A percentile compares a stretch with the other conserved stretches of the same genome.
These are phyloP conservation scores for Fusarium albidum DNA, from an alignment of 2,329 filamentous ascomycete genomes.

Conservation along the genomic window DNA sequence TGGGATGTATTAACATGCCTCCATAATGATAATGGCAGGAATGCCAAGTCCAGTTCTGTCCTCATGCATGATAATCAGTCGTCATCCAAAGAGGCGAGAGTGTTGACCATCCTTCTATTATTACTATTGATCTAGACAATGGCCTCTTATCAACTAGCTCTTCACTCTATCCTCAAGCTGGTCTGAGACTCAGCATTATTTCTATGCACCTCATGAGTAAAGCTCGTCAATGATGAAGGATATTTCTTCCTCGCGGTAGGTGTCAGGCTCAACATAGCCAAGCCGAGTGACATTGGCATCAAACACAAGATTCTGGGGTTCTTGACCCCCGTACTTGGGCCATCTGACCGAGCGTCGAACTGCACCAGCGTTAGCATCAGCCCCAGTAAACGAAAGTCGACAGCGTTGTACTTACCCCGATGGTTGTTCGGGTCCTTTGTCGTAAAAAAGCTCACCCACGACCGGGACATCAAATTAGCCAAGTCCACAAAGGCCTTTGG, in stretches of 20 bases:
- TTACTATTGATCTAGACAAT: no score
- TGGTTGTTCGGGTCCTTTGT: constrained; percentile 46
- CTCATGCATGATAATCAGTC: no score
- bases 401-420: not conserved
- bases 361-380: constrained; percentile 25
- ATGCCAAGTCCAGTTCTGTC: no score
- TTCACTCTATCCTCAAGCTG: no score
- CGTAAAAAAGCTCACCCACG: constrained; percentile 58
- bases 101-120: no score
- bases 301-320: constrained; percentile 58
- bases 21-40: no score
- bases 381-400: constrained; percentile 2
- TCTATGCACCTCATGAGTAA: no score
- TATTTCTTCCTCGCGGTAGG: constrained; percentile 53
- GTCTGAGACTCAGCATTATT: no score
- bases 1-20: no score
- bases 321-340: constrained; percentile 52
- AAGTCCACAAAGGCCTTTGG: constrained; percentile 49
- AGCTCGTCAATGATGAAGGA: no score
- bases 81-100: no score
- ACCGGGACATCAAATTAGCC: constrained; percentile 56
- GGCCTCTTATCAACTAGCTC: no score
- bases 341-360: constrained; percentile 40
- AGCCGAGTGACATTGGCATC: constrained; percentile 54
- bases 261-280: constrained; percentile 53